Conservation (phyloP, 257 asterid species). For the Paulownia fortunei region DNA sequence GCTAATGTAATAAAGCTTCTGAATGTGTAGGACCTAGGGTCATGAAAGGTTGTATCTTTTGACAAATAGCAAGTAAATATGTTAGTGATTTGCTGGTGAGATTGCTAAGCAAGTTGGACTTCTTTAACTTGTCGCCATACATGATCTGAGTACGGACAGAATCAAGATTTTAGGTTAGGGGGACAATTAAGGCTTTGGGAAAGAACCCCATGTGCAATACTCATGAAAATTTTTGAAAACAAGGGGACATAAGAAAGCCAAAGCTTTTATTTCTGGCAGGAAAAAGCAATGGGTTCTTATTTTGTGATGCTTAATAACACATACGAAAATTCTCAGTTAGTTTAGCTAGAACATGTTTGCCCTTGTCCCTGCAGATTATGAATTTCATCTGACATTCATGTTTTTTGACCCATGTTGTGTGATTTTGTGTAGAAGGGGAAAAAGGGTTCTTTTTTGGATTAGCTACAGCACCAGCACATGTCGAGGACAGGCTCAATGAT, state of each 20-base stretch:
- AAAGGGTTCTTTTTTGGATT: constrained; percentile 84
- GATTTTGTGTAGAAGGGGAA: constrained; percentile 58
- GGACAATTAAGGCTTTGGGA: neutral
- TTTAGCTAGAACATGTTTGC: neutral
- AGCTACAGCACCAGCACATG: constrained; percentile 98
- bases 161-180: neutral
- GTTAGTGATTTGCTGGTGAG: neutral
- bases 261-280: neutral
- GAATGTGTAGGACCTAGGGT: neutral
- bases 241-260: neutral
- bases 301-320: neutral
- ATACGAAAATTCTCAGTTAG: neutral
- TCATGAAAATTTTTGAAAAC: neutral
- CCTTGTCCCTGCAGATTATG: neutral
- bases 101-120: neutral
- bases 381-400: neutral
- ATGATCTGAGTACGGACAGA: neutral
- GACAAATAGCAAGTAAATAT: neutral
- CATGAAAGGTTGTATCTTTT: constrained; percentile 3
- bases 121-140: neutral
- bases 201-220: neutral
- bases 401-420: neutral
- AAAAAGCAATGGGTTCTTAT: neutral
- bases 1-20: neutral
- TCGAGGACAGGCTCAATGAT: constrained; percentile 92